phyloP scores from a whole-genome alignment of 805 yeast species.

The Zygosaccharomyces pseudorouxii region DNA sequence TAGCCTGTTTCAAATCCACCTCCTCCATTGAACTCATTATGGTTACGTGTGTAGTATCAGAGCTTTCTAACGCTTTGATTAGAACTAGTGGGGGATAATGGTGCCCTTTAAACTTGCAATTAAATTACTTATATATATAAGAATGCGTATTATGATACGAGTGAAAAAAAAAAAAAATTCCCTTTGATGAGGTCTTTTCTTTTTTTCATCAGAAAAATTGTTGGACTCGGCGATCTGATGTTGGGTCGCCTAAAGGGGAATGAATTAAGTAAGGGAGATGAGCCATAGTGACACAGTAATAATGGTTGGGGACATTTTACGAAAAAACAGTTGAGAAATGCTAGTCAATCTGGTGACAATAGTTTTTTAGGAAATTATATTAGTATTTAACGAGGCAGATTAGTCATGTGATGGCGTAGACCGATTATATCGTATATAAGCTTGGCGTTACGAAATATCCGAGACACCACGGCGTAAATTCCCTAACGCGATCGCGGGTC shows the following conservation, averaged over 20 bases:
- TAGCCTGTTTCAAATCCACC: constrained; percentile 65
- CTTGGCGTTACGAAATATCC: too few relatives aligned
- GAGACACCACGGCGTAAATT: not conserved
- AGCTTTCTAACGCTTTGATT: not conserved
- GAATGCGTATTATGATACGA: not conserved
- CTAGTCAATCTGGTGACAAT: not conserved
- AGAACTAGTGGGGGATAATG: too few relatives aligned
- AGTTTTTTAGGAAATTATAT: not conserved
- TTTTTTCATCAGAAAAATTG: constrained; percentile 2
- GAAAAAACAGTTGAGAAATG: not conserved
- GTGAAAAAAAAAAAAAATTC: constrained; percentile 1
- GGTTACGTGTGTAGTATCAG: not conserved
- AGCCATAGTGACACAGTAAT: not conserved
- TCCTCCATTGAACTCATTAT: constrained; percentile 17
- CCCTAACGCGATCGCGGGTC: not conserved
- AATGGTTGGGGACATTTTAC: not conserved
- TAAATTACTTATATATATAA: constrained; percentile 1
- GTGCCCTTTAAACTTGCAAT: too few relatives aligned
- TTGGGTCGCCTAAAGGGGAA: not conserved
- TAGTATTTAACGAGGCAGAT: not conserved
- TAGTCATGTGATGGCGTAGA: not conserved
- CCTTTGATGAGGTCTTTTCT: constrained; percentile 1
- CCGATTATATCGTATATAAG: too few relatives aligned
- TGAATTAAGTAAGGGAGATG: not conserved
- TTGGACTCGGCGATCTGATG: constrained; percentile 3